These are phyloP conservation scores for Candida sithepensis DNA, from an alignment of 805 yeast species.

Conservation along the genomic window DNA sequence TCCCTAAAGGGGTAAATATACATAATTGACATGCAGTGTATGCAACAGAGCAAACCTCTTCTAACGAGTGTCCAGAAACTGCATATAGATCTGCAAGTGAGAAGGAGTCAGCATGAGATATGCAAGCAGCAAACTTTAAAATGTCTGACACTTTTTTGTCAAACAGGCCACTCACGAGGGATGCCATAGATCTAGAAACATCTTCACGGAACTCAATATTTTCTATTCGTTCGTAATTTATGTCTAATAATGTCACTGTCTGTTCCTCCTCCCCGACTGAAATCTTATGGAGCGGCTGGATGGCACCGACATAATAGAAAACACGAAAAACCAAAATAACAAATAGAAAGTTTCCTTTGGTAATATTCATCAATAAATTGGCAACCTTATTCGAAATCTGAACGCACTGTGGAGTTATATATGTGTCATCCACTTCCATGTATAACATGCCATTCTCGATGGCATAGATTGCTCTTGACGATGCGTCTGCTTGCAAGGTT, in stretches of 20 bases:
- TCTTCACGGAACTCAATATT: neutral
- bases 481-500: neutral
- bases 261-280: neutral
- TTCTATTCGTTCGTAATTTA: neutral
- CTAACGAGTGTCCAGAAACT: conserved; percentile 34
- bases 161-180: conserved; percentile 6
- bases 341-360: conserved; percentile 23
- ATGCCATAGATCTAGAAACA: conserved; percentile 2
- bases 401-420: neutral
- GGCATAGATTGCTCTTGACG: neutral
- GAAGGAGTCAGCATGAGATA: conserved; percentile 36
- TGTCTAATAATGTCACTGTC: neutral
- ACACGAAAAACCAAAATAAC: conserved; percentile 28
- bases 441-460: neutral
- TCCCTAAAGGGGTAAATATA: conserved; percentile 36
- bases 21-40: conserved; percentile 32
- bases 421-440: neutral
- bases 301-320: neutral
- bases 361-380: neutral
- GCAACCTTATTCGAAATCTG: neutral
- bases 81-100: conserved; percentile 35
- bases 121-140: conserved; percentile 41
- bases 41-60: conserved; percentile 31
- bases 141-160: conserved; percentile 16
- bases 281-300: neutral